Evolutionary conservation across 75 land plant species (phyloP).

Genomic region (Pseudotsuga menziesii): DNA sequence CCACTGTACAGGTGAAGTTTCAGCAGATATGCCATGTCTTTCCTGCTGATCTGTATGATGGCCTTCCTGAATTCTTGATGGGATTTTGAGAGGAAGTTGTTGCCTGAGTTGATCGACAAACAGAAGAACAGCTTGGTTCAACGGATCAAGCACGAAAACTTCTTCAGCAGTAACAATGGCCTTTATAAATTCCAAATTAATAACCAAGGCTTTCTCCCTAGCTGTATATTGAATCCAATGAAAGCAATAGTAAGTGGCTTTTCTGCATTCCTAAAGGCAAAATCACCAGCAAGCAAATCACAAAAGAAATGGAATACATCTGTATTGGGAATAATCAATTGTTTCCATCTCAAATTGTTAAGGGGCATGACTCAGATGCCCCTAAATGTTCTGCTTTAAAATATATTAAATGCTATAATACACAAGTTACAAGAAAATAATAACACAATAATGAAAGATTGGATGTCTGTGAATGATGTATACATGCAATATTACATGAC

Average conservation of each 20-base stretch:
- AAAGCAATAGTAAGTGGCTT: neutral
- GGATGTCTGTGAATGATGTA: neutral
- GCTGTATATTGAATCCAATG: slow-evolving; percentile 46
- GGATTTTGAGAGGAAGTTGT: slow-evolving; percentile 46
- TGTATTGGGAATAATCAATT: neutral
- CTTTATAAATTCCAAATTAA: slow-evolving; percentile 90
- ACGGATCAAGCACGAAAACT: slow-evolving; percentile 82
- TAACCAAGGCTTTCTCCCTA: slow-evolving; percentile 94
- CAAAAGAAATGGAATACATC: neutral
- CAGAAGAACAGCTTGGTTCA: slow-evolving; percentile 59
- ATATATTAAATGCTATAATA: neutral
- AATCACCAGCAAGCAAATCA: slow-evolving; percentile 3
- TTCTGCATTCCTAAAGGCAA: neutral
- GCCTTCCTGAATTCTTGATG: slow-evolving; percentile 12
- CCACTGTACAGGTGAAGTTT: slow-evolving; percentile 18
- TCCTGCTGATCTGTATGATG: slow-evolving; percentile 16
- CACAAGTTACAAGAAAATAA: slow-evolving; percentile 8
- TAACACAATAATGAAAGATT: slow-evolving; percentile 14
- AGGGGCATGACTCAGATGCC: neutral
- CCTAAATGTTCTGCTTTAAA: neutral
- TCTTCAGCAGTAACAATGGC: slow-evolving; percentile 97
- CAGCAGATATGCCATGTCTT: slow-evolving; percentile 19
- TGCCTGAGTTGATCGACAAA: slow-evolving; percentile 82
- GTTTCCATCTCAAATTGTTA: neutral
- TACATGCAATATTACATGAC: neutral